Base-by-base conservation (phyloP, 306 rosid species). In the Leucaena leucocephala region DNA sequence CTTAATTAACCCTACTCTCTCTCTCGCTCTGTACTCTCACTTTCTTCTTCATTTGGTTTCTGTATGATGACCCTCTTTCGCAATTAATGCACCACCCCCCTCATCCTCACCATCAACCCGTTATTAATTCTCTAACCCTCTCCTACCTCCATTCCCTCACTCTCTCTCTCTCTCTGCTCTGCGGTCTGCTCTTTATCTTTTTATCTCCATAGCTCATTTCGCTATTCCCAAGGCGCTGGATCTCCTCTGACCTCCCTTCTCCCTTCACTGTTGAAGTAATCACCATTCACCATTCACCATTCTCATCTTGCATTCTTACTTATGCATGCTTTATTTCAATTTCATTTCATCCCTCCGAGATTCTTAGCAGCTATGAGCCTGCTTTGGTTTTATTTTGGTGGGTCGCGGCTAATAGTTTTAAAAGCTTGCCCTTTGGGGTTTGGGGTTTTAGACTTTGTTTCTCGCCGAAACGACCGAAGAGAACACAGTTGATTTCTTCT, bases 51-150 rank as follows among this genome's bases (percentile, higher is more conserved):
- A 11, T 61, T 21, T 35, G 7, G 9, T 67, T n/a, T 67, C 38
- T 42, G 54, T 40, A 27, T 27, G 27, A 42, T 40, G 14, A 57
- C 46, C 87, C 79, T 84, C 89, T 79, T 81, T 85, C 74, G 87
- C 89, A 88, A 83, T 92, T 81, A 92, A 88, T 90, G 91, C 93
- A 77, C 58, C 84, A 82, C 78, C 79, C 75, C 55, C 75, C 49
- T 78, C 84, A 57, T 48, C 75, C 15, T 8, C 80, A 0, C 64
- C n/a, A 57, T 57, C 65, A 13, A 33, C 36, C 39, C 38, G 65
- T 45, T 77, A 72, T 86, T 76, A 82, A 86, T 79, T 79, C 78
- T 50, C 71, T 11, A 22, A 75, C 77, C 6, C 77, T 42, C 72
- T 63, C 46, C n/a, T 1, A 8, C 43, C 74, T 6, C 49, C 76